A percentile compares a stretch with the other conserved stretches of the same genome.
phyloP scores from a whole-genome alignment of 1,139 yeast species.

The Arxiozyma heterogenica region DNA sequence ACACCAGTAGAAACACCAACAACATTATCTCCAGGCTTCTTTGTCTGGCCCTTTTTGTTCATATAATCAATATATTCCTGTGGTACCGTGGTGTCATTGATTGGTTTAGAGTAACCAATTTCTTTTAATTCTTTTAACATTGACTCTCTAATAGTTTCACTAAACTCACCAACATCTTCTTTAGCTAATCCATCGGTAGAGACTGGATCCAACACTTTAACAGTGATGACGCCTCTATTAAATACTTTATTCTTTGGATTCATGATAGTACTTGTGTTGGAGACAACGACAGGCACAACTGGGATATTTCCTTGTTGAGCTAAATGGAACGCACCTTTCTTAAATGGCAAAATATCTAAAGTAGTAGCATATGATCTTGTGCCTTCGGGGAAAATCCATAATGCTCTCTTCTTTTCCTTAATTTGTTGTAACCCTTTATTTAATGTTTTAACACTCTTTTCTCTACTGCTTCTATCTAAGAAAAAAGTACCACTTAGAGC shows the following conservation, averaged over 20 bases:
- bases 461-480: conserved; percentile 73
- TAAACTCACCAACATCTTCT: conserved; percentile 50
- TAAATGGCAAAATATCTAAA: conserved; percentile 73
- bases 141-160: conserved; percentile 34
- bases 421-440: conserved; percentile 57
- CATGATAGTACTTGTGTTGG: conserved; percentile 72
- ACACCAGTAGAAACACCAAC: conserved; percentile 1
- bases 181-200: conserved; percentile 48
- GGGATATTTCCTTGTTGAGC: conserved; percentile 92
- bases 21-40: background rate
- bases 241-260: conserved; percentile 48
- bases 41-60: background rate
- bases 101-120: conserved; percentile 37
- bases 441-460: conserved; percentile 65
- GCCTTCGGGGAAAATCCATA: conserved; percentile 91
- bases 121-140: conserved; percentile 36
- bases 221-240: conserved; percentile 55
- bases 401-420: conserved; percentile 53
- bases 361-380: conserved; percentile 71
- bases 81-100: conserved; percentile 25
- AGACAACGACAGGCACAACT: conserved; percentile 74
- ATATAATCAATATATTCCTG: conserved; percentile 6
- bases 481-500: conserved; percentile 81
- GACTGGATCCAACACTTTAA: conserved; percentile 62
- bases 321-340: conserved; percentile 95